phyloP scores from a whole-genome alignment of 495 filamentous ascomycete species.

The Aspergillus indologenus region DNA sequence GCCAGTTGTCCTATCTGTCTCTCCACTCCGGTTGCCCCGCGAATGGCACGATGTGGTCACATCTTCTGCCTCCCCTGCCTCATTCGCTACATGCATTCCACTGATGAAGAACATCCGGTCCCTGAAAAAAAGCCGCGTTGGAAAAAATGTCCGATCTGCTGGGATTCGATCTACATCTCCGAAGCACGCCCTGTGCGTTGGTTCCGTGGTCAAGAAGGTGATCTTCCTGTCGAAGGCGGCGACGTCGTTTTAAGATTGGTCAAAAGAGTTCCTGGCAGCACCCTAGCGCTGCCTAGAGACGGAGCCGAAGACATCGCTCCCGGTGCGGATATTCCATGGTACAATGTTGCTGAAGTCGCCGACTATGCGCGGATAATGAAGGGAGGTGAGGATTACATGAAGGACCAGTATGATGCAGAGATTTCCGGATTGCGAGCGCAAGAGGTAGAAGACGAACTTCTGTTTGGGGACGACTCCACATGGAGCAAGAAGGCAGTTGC shows the following conservation, averaged over 20 bases:
- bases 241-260: conserved; percentile 87
- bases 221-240: conserved; percentile 72
- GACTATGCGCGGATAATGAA: conserved; percentile 97
- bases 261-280: conserved; percentile 73
- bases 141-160: conserved; percentile 97
- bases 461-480: conserved; percentile 89
- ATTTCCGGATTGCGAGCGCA: conserved; percentile 69
- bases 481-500: conserved; percentile 84
- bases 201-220: conserved; percentile 83
- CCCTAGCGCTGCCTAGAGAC: conserved; percentile 82
- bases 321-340: conserved; percentile 83
- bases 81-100: conserved; percentile 92
- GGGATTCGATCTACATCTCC: conserved; percentile 79
- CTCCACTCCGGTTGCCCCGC: conserved; percentile 83
- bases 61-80: conserved; percentile 95
- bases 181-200: conserved; percentile 90
- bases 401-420: conserved; percentile 71
- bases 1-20: conserved; percentile 92
- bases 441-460: conserved; percentile 82
- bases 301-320: conserved; percentile 65
- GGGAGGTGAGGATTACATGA: conserved; percentile 86
- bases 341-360: conserved; percentile 86
- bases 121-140: conserved; percentile 73
- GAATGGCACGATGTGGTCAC: conserved; percentile 97
- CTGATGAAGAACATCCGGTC: conserved; percentile 58